phyloP scores from a whole-genome alignment of 352 stramenopile species.

The Pythium aristosporum region DNA sequence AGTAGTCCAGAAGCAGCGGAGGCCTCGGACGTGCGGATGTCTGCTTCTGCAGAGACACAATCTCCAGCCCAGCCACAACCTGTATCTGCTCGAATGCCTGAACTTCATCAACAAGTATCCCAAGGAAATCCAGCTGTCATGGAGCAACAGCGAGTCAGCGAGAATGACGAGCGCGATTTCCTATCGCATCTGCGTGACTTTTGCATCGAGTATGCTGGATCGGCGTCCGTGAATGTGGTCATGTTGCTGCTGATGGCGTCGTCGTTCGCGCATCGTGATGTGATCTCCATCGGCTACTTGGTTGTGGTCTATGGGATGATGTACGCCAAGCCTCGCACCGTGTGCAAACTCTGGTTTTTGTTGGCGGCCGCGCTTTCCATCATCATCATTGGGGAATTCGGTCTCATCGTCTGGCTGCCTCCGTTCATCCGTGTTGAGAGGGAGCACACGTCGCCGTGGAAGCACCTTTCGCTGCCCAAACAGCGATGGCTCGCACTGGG shows the following conservation, averaged over 20 bases:
- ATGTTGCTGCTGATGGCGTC: slow-evolving; percentile 79
- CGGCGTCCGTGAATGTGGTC: slow-evolving; percentile 74
- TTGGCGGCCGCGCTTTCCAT: slow-evolving; percentile 54
- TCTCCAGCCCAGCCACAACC: not conserved
- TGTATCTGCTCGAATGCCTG: not conserved
- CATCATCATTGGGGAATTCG: slow-evolving; percentile 74
- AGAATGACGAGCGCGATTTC: slow-evolving; percentile 50
- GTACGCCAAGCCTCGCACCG: slow-evolving; percentile 53
- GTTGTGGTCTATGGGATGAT: slow-evolving; percentile 79
- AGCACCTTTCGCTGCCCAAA: slow-evolving; percentile 46
- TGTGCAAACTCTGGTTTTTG: slow-evolving; percentile 58
- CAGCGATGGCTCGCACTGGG: slow-evolving; percentile 67
- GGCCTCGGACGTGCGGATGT: not conserved
- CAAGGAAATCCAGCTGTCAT: slow-evolving; percentile 10
- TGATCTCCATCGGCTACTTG: slow-evolving; percentile 77
- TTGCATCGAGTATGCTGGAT: slow-evolving; percentile 68
- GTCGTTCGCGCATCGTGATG: slow-evolving; percentile 74
- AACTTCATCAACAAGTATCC: not conserved
- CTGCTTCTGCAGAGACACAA: not conserved
- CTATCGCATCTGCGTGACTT: slow-evolving; percentile 66
- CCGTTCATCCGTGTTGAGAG: slow-evolving; percentile 56
- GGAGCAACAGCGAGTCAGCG: slow-evolving; percentile 10
- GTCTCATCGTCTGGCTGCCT: slow-evolving; percentile 69
- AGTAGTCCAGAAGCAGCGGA: slow-evolving; percentile 1
- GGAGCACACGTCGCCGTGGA: slow-evolving; percentile 59